phyloP scores from a whole-genome alignment of 164 flowering plant genomes.

The Vitis amurensis region DNA sequence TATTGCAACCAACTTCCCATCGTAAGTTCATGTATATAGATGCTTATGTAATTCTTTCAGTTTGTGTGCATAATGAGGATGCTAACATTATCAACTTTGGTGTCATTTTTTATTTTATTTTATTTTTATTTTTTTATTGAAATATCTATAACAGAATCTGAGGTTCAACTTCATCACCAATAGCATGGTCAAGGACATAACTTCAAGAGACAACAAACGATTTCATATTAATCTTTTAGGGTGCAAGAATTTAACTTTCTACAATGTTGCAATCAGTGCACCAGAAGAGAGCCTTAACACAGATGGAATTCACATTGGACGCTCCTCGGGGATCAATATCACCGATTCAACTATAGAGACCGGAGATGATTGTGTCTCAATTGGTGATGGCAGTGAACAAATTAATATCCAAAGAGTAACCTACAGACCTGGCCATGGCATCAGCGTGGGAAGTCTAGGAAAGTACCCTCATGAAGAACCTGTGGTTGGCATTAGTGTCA shows the following conservation, averaged over 20 bases:
- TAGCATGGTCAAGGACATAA: slow-evolving; percentile 16
- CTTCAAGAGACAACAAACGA: slow-evolving; percentile 30
- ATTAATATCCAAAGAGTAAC: slow-evolving; percentile 4
- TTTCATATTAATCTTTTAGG: not conserved
- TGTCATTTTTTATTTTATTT: too few relatives aligned
- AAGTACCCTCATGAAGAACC: slow-evolving; percentile 7
- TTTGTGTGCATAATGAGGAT: too few relatives aligned
- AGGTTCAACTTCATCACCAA: slow-evolving; percentile 31
- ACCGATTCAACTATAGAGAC: slow-evolving; percentile 21
- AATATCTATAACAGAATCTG: slow-evolving; percentile 18
- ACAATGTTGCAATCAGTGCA: slow-evolving; percentile 19
- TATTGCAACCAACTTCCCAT: slow-evolving; percentile 8
- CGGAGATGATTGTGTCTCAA: slow-evolving; percentile 50
- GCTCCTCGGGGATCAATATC: slow-evolving; percentile 24
- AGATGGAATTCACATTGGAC: slow-evolving; percentile 49
- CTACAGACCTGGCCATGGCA: slow-evolving; percentile 28
- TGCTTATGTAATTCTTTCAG: too few relatives aligned
- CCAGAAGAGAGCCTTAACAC: slow-evolving; percentile 38
- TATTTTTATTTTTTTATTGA: too few relatives aligned
- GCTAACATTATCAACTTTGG: too few relatives aligned
- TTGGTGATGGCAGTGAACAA: not conserved
- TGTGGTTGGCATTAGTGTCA: slow-evolving; percentile 10
- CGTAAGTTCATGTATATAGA: not conserved
- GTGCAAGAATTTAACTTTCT: slow-evolving; percentile 26
- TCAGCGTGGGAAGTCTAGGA: slow-evolving; percentile 29